These are phyloP conservation scores for Alternaria alternata DNA, from an alignment of 2,329 filamentous ascomycete genomes.

Conservation along the genomic window DNA sequence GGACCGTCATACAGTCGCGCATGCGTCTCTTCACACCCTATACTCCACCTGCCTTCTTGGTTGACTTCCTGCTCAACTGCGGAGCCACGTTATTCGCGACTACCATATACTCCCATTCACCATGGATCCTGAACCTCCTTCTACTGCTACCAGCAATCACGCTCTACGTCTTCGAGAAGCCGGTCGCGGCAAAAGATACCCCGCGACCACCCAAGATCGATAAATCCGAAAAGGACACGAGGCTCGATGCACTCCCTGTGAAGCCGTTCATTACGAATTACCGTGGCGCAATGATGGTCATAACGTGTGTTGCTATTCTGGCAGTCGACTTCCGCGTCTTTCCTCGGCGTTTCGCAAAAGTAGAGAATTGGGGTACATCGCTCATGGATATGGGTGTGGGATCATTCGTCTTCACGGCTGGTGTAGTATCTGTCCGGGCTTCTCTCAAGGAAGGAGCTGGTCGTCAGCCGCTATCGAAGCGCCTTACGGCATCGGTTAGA, in stretches of 20 bases:
- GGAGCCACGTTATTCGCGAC: constrained; percentile 81
- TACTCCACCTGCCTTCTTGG: constrained; percentile 69
- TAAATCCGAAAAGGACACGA: constrained; percentile 22
- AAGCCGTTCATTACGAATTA: constrained; percentile 95
- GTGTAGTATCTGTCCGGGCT: constrained; percentile 85
- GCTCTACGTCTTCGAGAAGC: constrained; percentile 59
- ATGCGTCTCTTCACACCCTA: constrained; percentile 85
- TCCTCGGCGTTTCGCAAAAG: constrained; percentile 93
- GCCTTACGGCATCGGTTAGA: constrained; percentile 73
- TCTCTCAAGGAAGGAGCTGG: constrained; percentile 73
- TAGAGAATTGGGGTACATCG: constrained; percentile 99
- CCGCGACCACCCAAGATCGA: constrained; percentile 34
- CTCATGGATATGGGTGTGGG: constrained; percentile 98
- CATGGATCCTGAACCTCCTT: constrained; percentile 76
- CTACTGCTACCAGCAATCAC: constrained; percentile 75
- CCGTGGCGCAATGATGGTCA: constrained; percentile 87
- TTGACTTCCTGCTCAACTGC: constrained; percentile 90
- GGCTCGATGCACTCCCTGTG: constrained; percentile 69
- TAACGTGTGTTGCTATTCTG: constrained; percentile 91
- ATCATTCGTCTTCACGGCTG: constrained; percentile 94
- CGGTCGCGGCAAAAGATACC: constrained; percentile 21
- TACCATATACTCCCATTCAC: constrained; percentile 81
- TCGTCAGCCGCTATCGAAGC: constrained; percentile 59
- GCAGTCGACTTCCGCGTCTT: constrained; percentile 96
- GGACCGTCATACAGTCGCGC: constrained; percentile 86